Evolutionary conservation across 2,329 filamentous ascomycete genomes (phyloP), one percentile per base, ranked within the genome.

Genomic region (Colletotrichum brevisporum): DNA sequence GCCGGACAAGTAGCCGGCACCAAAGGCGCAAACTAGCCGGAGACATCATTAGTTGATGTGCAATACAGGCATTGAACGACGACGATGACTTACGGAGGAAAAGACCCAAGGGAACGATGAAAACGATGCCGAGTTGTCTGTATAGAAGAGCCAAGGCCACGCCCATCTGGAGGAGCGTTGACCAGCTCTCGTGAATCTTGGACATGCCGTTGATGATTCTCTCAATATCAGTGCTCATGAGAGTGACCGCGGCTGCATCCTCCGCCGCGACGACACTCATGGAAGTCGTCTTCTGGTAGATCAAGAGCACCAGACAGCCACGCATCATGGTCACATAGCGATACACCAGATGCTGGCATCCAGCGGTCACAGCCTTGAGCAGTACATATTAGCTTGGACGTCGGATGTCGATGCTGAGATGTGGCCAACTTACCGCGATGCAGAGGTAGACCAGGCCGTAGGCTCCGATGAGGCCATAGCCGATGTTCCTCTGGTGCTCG

Each of bases 221-320:
- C 64, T 85, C 83, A 15, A 85, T 76, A 62, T 86, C 84, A 2
- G 82, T 80, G 63, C 79, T 83, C 83, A 86, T 86, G 2, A 85
- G 74, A 0, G 84, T 84, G 26, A 86, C 71, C 0, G 82, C 78
- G 0, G 81, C 79, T 5, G 76, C 67, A 74, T 78, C 78, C 15
- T 73, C 71, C 3, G 68, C 66, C 0, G 74, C 73, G 8, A 74
- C 75, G 15, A 83, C 63, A 0, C 74, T 71, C 0, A 84, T 66
- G 24, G 71, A 54, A 0, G 76, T 77, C 0, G 83, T 84, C 72
- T 85, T 84, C 16, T 81, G 79, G 72, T 85, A 89, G 1, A 90
- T 81, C 70, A 88, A 76, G 0, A 84, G 82, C 6, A 79, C 72
- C 1, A 83, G 65, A 1, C 75, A 76, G 51, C 72, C 74, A 10